Conservation (phyloP, 2,329 filamentous ascomycete genomes). For the Ophiobolus disseminans region DNA sequence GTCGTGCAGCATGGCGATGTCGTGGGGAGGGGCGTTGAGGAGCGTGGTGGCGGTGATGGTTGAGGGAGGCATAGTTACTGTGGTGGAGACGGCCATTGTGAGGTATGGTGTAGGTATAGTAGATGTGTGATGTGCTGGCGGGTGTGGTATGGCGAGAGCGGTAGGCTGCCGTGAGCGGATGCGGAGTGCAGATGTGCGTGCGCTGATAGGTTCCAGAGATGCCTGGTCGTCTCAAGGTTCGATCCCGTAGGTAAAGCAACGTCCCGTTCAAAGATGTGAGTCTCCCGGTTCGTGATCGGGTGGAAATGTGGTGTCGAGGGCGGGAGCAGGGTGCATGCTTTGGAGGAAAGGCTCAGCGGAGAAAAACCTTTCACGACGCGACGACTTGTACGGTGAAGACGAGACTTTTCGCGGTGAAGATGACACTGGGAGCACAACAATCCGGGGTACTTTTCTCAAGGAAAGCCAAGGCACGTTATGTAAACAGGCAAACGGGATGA, state of each 20-base stretch:
- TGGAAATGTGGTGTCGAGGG: slow-evolving; percentile 6
- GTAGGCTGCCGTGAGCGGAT: slow-evolving; percentile 14
- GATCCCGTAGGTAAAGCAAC: slow-evolving; percentile 9
- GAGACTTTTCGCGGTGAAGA: too few relatives aligned
- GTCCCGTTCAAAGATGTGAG: slow-evolving; percentile 20
- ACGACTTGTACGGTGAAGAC: slow-evolving; percentile 5
- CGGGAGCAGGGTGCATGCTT: slow-evolving; percentile 19
- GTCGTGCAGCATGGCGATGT: slow-evolving; percentile 44
- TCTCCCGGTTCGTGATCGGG: slow-evolving; percentile 11
- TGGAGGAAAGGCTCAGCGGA: slow-evolving; percentile 4
- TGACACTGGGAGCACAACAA: slow-evolving; percentile 10
- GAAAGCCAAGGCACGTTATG: slow-evolving; percentile 1
- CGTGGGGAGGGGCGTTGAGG: slow-evolving; percentile 25
- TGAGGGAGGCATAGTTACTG: neutral
- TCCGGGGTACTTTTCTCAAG: slow-evolving; percentile 1
- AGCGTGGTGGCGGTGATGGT: slow-evolving; percentile 29
- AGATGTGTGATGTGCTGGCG: slow-evolving; percentile 5
- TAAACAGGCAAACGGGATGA: slow-evolving; percentile 8
- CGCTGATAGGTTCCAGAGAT: slow-evolving; percentile 3
- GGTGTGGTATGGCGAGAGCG: slow-evolving; percentile 11
- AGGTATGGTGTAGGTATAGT: neutral
- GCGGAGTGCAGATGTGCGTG: slow-evolving; percentile 16
- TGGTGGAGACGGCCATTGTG: neutral
- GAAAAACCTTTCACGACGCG: slow-evolving; percentile 6
- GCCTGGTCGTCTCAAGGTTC: too few relatives aligned